These are phyloP conservation scores for Casaregolazyma suthepensis DNA, from an alignment of 1,139 yeast genomes.

Conservation along the genomic window DNA sequence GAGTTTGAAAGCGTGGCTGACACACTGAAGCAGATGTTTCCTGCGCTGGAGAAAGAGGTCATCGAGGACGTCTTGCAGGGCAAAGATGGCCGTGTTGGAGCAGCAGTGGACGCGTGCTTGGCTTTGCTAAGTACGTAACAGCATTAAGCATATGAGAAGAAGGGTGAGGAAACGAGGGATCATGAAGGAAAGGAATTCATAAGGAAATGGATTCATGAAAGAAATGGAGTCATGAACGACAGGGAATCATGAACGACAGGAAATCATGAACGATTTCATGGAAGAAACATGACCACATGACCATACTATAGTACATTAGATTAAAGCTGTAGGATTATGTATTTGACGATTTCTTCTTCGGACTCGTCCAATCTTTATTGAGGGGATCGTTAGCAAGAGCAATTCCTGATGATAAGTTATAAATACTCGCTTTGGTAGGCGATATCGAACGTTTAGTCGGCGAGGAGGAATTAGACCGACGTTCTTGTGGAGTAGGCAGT, in stretches of 20 bases:
- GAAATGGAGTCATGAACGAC: neutral
- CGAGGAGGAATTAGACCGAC: neutral
- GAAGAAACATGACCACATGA: too few relatives aligned
- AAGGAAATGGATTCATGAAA: too few relatives aligned
- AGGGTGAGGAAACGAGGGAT: neutral
- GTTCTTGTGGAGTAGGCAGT: neutral
- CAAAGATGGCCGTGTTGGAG: constrained; percentile 64
- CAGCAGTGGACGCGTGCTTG: constrained; percentile 62
- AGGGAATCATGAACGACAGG: neutral
- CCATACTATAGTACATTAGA: neutral
- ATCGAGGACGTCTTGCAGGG: constrained; percentile 64
- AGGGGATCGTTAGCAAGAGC: neutral
- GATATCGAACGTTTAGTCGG: neutral
- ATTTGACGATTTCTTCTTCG: neutral
- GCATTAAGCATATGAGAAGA: neutral
- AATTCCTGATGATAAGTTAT: neutral
- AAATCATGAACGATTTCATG: neutral
- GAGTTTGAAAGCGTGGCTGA: constrained; percentile 41
- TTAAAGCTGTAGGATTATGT: neutral
- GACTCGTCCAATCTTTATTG: neutral
- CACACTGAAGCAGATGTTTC: constrained; percentile 66
- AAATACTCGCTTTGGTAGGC: neutral
- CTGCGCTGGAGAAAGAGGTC: constrained; percentile 60
- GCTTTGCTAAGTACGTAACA: constrained; percentile 20
- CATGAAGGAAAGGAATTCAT: neutral